Base-by-base conservation (phyloP, 257 asterid genomes). In the Solanum peruvianum region DNA sequence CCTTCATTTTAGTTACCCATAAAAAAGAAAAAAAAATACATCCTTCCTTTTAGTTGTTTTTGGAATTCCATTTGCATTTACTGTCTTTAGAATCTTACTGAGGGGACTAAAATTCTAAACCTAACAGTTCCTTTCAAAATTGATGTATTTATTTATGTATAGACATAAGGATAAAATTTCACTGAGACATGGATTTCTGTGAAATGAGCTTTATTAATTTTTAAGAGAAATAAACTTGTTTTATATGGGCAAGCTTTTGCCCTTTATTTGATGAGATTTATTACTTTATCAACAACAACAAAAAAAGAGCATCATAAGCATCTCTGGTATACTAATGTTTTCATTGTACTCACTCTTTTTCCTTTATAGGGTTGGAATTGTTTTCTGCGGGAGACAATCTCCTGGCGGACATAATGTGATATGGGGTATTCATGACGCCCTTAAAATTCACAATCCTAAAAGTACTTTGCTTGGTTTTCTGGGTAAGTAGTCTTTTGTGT, bases 331-430 rank as follows among this genome's bases (percentile, higher is more conserved):
- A 10, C 23, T 18, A 18, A 18, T 1, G 29, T 47, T 49, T 23
- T 80, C 69, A 49, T 31, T 29, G 69, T 47, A 14, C 56, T 6
- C n/a, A 67, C 91, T 87, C 42, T 62, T 42, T 35, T 23, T 31
- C 37, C n/a, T 33, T 56, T 3, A 3, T 64, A 97, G 99, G 93
- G 99, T 97, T 80, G 98, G 99, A 83, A 87, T 95, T 41, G 99
- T 97, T 87, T 97, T 94, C 90, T 97, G 98, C 35, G 99, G 99
- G 82, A 92, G 98, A 89, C 98, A 97, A 88, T 95, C 99, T 88
- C 99, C 98, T 44, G 99, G 98, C 88, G 99, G 99, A 84, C 99
- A 97, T 86, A 95, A 97, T 89, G 98, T 94, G 42, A 82, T 97
- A 60, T 97, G 99, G 99, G 99, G 99, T 35, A 97, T 95, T 86